Evolutionary conservation across 192 early-diverging fungal genomes (phyloP), one percentile per base, ranked within the genome.

Genomic region (Coemansia sp.): DNA sequence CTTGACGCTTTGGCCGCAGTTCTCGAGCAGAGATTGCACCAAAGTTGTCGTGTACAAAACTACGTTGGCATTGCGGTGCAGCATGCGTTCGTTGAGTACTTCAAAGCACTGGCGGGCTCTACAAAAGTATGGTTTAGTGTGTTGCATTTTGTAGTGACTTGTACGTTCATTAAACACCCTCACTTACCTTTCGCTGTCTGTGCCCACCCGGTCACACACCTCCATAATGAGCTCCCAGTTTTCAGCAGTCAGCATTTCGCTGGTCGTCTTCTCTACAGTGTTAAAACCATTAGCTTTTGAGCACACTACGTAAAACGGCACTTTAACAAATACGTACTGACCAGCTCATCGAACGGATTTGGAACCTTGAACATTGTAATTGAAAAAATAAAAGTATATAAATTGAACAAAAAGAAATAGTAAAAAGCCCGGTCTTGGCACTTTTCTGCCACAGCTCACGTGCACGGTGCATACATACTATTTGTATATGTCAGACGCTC

Each of bases 231-330:
- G 78, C 54, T 86, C 85, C 95, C 96, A 99, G 83, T 99, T 91
- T 80, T 99, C 97, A 40, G 87, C 83, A 11, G 94, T 92, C 64
- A 96, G 87, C 51, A 84, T 92, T 72, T 98, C 95, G 79, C 87
- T 89, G 6, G 97, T 99, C 12, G 97, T 95, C 74, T 89, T 84
- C 64, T 71, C 87, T 87, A 83, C 42, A 51, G 8, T 7, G 8
- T 8, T 8, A 34, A 26, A 26, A 26, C 3, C 6, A 34, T 34
- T 34, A 34, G 31, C 31, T 34, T 7, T 1, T 34, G 8, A 34
- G 1, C 2, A 7, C 31, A 34, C 31, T 34, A 34, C 31, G n/a
- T n/a, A n/a, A 26, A 26, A 26, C 26, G 5, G 26, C 5, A 8
- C 7, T 34, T 34, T 34, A 50, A 11, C 3, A 22, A 22, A 38